These are phyloP conservation scores for Candida suzukii DNA, from an alignment of 805 yeast genomes.

Conservation along the genomic window DNA sequence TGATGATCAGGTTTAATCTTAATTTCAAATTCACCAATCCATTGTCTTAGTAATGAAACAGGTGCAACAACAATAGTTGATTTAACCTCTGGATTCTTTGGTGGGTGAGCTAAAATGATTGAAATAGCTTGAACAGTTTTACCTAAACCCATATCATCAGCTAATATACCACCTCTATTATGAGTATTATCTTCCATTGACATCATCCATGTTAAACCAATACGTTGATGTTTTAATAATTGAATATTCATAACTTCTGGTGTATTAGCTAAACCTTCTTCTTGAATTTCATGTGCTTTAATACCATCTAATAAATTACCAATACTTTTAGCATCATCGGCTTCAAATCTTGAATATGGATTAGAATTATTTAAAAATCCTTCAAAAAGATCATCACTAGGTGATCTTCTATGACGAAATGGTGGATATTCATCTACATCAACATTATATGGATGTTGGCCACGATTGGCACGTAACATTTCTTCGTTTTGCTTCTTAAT, in stretches of 20 bases:
- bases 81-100: constrained; percentile 27
- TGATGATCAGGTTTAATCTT: constrained; percentile 44
- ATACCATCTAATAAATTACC: constrained; percentile 42
- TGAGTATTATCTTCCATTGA: constrained; percentile 56
- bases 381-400: too few species aligned
- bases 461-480: too few species aligned
- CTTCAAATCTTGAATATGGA: constrained; percentile 1
- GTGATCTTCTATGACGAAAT: too few species aligned
- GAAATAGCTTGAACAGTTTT: constrained; percentile 68
- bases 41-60: constrained; percentile 76
- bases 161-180: constrained; percentile 65
- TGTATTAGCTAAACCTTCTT: constrained; percentile 48
- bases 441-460: too few species aligned
- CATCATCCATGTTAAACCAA: constrained; percentile 78
- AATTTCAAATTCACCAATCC: constrained; percentile 70
- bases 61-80: constrained; percentile 85
- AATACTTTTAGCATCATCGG: constrained; percentile 1
- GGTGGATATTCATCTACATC: too few species aligned
- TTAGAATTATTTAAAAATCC: too few species aligned
- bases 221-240: constrained; percentile 58
- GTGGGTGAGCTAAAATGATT: constrained; percentile 41
- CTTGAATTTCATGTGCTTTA: constrained; percentile 39
- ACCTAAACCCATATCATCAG: constrained; percentile 82
- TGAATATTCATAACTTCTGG: constrained; percentile 56
- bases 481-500: too few species aligned